Percentiles rank a stretch among this genome's conserved stretches.
phyloP scores from a whole-genome alignment of 345 rosid species.

The Clausena lansium region DNA sequence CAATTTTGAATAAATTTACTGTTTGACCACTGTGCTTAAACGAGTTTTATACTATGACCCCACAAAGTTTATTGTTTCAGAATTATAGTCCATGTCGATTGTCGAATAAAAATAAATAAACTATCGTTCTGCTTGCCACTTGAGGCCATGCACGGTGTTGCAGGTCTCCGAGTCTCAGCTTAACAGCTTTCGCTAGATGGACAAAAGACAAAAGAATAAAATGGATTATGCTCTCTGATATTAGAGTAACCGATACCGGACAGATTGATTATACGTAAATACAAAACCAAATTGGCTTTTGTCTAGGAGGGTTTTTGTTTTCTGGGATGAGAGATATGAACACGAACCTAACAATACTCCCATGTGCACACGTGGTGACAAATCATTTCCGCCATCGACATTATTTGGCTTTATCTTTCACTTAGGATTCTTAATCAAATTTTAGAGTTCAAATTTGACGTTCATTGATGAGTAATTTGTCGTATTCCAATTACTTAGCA shows the following conservation, averaged over 20 bases:
- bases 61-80: neutral
- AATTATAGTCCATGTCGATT: too few relatives aligned
- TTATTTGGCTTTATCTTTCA: neutral
- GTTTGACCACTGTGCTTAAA: too few relatives aligned
- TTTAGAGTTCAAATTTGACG: neutral
- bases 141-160: neutral
- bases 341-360: neutral
- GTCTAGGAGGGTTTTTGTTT: constrained; percentile 2
- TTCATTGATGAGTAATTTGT: neutral
- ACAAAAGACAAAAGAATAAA: neutral
- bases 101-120: too few relatives aligned
- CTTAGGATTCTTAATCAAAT: constrained; percentile 20
- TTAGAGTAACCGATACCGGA: neutral
- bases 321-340: neutral
- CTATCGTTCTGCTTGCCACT: too few relatives aligned
- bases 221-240: neutral
- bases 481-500: neutral
- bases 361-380: neutral
- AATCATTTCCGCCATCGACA: neutral
- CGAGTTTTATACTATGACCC: neutral
- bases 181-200: neutral
- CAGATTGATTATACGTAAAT: neutral
- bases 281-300: neutral
- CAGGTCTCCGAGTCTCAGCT: constrained; percentile 3
- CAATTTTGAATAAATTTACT: too few relatives aligned